phyloP scores from a whole-genome alignment of 2,329 filamentous ascomycete genomes.

The Colletotrichum sp. region DNA sequence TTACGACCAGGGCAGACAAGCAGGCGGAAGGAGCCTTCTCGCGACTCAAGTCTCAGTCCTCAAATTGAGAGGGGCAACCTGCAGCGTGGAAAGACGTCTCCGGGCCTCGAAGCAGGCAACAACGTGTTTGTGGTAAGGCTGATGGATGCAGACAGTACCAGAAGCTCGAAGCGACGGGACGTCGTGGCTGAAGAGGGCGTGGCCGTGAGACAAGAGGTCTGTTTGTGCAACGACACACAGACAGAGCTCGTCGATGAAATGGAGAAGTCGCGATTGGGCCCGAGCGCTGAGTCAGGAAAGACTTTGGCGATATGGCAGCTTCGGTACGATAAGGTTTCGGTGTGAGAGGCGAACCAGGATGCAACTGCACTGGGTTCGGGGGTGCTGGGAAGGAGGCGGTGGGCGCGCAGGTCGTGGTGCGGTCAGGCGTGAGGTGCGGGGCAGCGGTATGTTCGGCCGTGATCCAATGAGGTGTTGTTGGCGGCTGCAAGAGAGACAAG shows the following conservation, averaged over 20 bases:
- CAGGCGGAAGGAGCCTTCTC: background rate
- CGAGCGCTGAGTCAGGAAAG: slow-evolving; percentile 8
- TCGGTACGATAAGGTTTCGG: slow-evolving; percentile 14
- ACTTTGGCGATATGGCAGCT: background rate
- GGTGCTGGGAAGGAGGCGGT: background rate
- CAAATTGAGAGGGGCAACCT: background rate
- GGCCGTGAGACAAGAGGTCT: background rate
- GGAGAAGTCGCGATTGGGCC: background rate
- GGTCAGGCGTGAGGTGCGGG: slow-evolving; percentile 4
- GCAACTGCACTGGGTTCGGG: background rate
- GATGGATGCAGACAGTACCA: background rate
- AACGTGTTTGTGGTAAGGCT: background rate
- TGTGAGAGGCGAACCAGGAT: slow-evolving; percentile 6
- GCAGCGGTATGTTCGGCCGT: slow-evolving; percentile 3
- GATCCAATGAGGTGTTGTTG: background rate
- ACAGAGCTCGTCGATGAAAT: background rate
- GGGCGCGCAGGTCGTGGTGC: background rate
- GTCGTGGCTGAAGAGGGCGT: background rate
- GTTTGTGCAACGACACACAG: background rate
- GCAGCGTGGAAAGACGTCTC: background rate
- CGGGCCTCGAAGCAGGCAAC: background rate
- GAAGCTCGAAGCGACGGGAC: background rate
- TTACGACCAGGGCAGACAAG: background rate
- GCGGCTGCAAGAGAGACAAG: background rate
- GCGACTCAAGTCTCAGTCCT: background rate